Evolutionary conservation across 78 protist genomes (phyloP), one percentile per base, ranked within the genome.

Genomic region (Dictyostelium firmibasis): DNA sequence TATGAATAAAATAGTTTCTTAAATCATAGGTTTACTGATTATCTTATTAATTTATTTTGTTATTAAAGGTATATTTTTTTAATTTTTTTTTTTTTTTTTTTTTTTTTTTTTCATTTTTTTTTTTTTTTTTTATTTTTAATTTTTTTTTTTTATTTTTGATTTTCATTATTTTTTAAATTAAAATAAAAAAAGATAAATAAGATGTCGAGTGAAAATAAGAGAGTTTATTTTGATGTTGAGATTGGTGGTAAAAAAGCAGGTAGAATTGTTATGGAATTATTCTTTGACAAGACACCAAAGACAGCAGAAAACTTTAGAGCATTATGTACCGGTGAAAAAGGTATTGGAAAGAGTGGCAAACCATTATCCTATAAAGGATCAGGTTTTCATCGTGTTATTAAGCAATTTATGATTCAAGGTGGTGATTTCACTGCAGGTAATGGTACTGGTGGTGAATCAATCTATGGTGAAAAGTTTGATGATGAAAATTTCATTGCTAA

Each of bases 381-480:
- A 60, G 23, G 31, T 33, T 98, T 98, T 92, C 99, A 98, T 92
- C 70, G 99, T 25, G 97, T 98, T 7, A 98, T 98, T 86, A 43
- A 50, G 25, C 69, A 84, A 43, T 99, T 99, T 91, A 99, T 98
- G 99, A 79, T 97, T 77, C 96, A 94, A 77, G 96, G 96, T 85
- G 97, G 97, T 76, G 99, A 99, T 94, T 97, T 99, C 85, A 97
- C 99, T 27, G 50, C 69, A 13, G 96, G 95, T 36, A 94, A 99
- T 64, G 99, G 99, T 31, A 96, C 99, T 20, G 99, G 99, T n/a
- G 99, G 99, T 27, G 97, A 98, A 96, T 97, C 99, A 83, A 98
- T 99, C 94, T 99, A 97, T 92, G 99, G 99, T 57, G 96, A 47
- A 83, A 88, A 86, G 84, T 98, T 98, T 77, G 97, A 91, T 33